Evolutionary conservation across 83 land plant species (phyloP).

Genomic region (Thuja plicata): DNA sequence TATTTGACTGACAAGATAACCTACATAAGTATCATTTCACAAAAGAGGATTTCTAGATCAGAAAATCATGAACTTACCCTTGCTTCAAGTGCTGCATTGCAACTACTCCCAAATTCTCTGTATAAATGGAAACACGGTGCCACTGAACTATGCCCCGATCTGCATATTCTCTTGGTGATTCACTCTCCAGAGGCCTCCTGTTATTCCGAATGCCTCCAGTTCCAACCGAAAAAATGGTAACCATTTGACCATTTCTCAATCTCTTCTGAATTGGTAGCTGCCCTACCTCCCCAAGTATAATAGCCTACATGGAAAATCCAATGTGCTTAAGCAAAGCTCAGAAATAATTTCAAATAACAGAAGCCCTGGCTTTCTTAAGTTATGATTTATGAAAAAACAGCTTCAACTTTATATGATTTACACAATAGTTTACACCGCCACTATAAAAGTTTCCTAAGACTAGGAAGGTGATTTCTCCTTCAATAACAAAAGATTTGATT

Average conservation of each 20-base stretch:
- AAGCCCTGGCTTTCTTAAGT: neutral
- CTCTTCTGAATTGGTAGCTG: conserved; percentile 76
- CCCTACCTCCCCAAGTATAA: conserved; percentile 86
- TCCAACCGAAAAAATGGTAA: conserved; percentile 79
- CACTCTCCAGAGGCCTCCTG: conserved; percentile 75
- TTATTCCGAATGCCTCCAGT: conserved; percentile 90
- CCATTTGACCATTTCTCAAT: conserved; percentile 57
- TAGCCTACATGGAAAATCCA: conserved; percentile 48
- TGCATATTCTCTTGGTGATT: conserved; percentile 75
- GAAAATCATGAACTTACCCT: conserved; percentile 48
- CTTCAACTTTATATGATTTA: neutral
- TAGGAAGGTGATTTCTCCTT: neutral
- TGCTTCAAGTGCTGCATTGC: conserved; percentile 62
- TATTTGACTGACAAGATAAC: neutral
- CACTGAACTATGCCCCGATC: conserved; percentile 83
- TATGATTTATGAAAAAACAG: neutral
- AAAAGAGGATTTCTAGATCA: neutral
- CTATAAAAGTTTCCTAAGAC: neutral
- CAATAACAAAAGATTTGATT: neutral
- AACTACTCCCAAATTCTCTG: conserved; percentile 42
- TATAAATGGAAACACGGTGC: conserved; percentile 85
- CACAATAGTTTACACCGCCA: neutral
- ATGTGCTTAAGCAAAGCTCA: conserved; percentile 1
- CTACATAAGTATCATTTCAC: neutral
- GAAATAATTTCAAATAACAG: neutral